phyloP scores from a whole-genome alignment of 1,284 basidiomycete genomes.

The Apiotrichum porosum region DNA sequence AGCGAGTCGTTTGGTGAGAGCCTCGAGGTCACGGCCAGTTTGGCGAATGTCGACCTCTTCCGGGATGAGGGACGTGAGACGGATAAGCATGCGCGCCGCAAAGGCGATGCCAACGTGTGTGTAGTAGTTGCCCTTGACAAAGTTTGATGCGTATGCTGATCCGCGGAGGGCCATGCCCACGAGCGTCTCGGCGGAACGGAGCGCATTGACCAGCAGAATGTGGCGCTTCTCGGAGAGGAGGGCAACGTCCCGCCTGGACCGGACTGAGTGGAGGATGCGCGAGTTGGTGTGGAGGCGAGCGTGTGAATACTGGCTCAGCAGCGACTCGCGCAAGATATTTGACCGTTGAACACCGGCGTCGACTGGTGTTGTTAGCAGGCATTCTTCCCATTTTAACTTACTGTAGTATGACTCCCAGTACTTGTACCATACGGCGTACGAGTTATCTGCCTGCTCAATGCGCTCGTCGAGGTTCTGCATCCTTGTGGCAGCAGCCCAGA shows the following conservation, averaged over 20 bases:
- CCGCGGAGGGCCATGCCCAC: conserved; percentile 26
- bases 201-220: conserved; percentile 23
- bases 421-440: conserved; percentile 36
- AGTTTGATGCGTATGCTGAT: conserved; percentile 27
- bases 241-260: conserved; percentile 25
- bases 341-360: conserved; percentile 1
- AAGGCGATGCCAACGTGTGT: conserved; percentile 40
- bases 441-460: conserved; percentile 35
- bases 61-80: conserved; percentile 35
- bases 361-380: no score
- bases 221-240: conserved; percentile 21
- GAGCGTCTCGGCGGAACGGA: conserved; percentile 24
- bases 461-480: conserved; percentile 39
- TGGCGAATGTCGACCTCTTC: conserved; percentile 34
- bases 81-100: conserved; percentile 38
- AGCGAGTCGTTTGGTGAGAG: conserved; percentile 29
- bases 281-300: conserved; percentile 30
- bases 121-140: conserved; percentile 15
- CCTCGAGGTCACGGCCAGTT: conserved; percentile 39
- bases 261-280: conserved; percentile 29
- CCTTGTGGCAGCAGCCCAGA: conserved; percentile 23
- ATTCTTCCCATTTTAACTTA: conserved; percentile 7
- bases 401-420: conserved; percentile 44
- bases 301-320: conserved; percentile 17
- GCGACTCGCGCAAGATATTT: conserved; percentile 13